Evolutionary conservation across 139 green algal species (phyloP).

Genomic region (Picochlorum sp.): DNA sequence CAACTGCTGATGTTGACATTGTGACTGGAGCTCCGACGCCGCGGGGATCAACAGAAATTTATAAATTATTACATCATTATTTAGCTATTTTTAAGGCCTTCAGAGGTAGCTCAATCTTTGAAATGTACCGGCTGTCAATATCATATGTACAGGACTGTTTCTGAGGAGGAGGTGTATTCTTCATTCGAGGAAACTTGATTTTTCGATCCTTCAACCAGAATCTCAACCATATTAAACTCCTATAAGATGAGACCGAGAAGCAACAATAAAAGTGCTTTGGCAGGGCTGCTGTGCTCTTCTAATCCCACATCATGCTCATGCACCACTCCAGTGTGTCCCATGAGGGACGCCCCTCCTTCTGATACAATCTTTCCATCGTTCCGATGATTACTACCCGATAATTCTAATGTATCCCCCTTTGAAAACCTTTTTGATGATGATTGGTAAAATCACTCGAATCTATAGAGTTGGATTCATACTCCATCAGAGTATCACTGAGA

Average conservation of each 20-base stretch:
- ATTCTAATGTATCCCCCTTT: too few relatives aligned
- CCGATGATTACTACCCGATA: too few relatives aligned
- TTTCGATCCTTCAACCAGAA: neutral
- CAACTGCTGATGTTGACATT: too few relatives aligned
- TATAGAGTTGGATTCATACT: conserved; percentile 2
- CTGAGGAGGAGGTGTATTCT: neutral
- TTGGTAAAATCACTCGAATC: neutral
- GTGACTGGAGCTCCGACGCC: too few relatives aligned
- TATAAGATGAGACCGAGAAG: neutral
- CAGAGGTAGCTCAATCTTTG: conserved; percentile 1
- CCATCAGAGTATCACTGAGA: neutral
- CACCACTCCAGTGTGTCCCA: too few relatives aligned
- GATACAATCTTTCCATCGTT: too few relatives aligned
- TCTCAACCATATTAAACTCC: neutral
- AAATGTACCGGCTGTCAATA: neutral
- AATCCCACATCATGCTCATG: too few relatives aligned
- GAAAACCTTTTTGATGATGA: too few relatives aligned
- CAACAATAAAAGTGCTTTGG: neutral
- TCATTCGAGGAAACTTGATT: neutral
- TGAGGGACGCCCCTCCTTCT: too few relatives aligned
- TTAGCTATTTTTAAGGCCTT: neutral
- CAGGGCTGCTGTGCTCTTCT: too few relatives aligned
- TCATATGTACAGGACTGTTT: neutral
- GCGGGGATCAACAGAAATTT: neutral
- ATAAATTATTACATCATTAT: neutral